Evolutionary conservation across 148 eudicot species (phyloP).

Genomic region (Mesembryanthemum crystallinum): DNA sequence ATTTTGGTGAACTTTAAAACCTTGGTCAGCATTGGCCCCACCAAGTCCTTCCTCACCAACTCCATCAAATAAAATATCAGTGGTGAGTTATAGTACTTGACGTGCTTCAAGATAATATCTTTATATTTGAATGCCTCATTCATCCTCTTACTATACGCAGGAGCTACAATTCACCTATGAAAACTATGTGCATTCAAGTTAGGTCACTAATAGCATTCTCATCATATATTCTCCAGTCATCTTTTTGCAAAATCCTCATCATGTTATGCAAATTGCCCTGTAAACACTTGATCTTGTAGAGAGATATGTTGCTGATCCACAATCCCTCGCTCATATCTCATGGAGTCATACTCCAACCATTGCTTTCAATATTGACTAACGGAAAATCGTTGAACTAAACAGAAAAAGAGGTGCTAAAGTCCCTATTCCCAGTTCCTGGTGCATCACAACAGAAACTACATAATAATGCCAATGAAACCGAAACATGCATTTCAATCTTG

Average conservation of each 20-base stretch:
- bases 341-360: background rate
- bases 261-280: background rate
- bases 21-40: slow-evolving; percentile 7
- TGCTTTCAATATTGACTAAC: background rate
- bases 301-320: background rate
- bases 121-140: background rate
- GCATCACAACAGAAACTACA: no score
- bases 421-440: background rate
- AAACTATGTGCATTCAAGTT: background rate
- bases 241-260: background rate
- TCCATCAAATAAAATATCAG: slow-evolving; percentile 10
- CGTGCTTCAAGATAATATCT: background rate
- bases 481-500: background rate
- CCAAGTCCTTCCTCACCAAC: background rate
- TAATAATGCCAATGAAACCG: background rate
- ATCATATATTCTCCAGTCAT: background rate
- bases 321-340: background rate
- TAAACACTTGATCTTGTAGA: background rate
- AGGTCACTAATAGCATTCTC: background rate
- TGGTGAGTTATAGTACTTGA: no score
- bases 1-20: background rate
- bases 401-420: background rate
- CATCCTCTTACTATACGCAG: background rate
- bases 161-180: background rate
- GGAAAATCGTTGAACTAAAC: background rate